Evolutionary conservation across 768 basidiomycete species (phyloP), one percentile per base, ranked within the genome.

Genomic region (Bullera alba): DNA sequence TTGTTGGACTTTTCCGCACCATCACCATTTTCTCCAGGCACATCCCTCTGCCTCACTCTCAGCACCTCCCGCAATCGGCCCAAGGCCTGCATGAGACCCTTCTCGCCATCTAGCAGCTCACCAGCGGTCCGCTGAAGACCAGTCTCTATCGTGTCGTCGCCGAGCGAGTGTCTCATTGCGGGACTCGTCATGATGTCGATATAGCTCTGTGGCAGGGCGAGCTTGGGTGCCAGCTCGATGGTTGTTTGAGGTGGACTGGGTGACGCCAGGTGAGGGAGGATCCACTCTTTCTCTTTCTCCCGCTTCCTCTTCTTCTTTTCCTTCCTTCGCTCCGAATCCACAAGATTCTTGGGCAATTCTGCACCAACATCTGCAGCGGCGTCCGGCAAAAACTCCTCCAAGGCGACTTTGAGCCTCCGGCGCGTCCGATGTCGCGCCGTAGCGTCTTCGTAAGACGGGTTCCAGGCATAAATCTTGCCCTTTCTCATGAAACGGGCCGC

Each of bases 51-150:
- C 2, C 58, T 42, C 2, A 63, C 43, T 38, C 67, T 34, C 10
- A 63, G 48, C 7, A 67, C 50, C 42, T 71, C 71, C 19, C 50
- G 46, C 34, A 71, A 51, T 38, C 62, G 28, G 0, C 73, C 71
- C 15, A 72, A 48, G 23, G 65, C 61, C 43, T 65, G 61, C 49
- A 63, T 51, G 34, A 74, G 42, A 5, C 60, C 61, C 30, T 60
- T 71, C 51, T 74, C 73, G 22, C 70, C 67, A 42, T 74, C 71
- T 21, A 74, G 56, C 32, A 74, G 47, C 41, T 74, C 71, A 6
- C 63, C 65, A 1, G 72, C 69, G 14, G 73, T 73, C 15, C 66
- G 46, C 46, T 70, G 67, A 15, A 74, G 43, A 7, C 68, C 70
- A 37, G 57, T 64, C 51, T 74, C 73, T 44, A 69, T 61, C 46